Base-by-base conservation (phyloP, 2,329 filamentous ascomycete species). In the Colletotrichum spaethianum region DNA sequence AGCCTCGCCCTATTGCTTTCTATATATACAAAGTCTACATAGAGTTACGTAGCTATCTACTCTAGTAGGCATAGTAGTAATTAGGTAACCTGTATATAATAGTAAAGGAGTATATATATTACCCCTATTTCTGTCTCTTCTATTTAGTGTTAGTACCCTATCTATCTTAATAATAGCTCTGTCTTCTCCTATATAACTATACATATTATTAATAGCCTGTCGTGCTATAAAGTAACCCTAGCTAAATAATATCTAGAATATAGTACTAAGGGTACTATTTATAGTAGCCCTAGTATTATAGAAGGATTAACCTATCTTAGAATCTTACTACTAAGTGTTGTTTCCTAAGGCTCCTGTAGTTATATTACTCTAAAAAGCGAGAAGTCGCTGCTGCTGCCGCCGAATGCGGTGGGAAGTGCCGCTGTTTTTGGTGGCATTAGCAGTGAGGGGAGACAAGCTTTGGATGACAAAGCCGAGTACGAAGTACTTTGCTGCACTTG, bases 391-490 rank as follows among this genome's bases (percentile, higher is more conserved):
- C 38, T 65, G 16, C 20, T 36, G 38, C 67, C 67, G 48, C 72
- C 48, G 16, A 61, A 68, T 68, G 40, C 23, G 60, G 67, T 65
- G 67, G 72, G 23, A 61, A 62, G 52, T 65, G 63, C 60, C 63
- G 67, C 63, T 42, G 55, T 71, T 73, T 59, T 68, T 44, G 46
- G 63, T 55, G 60, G 72, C 55, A 52, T 33, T 4, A 67, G 67
- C 50, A 73, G 64, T 65, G 28, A n/a, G n/a, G n/a, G n/a, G n/a
- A n/a, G n/a, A n/a, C n/a, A n/a, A n/a, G n/a, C n/a, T n/a, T n/a
- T n/a, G n/a, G n/a, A n/a, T n/a, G n/a, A n/a, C n/a, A n/a, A n/a
- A n/a, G n/a, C n/a, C n/a, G n/a, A n/a, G n/a, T n/a, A n/a, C n/a
- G n/a, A n/a, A n/a, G n/a, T n/a, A n/a, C n/a, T n/a, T n/a, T n/a